Conservation (phyloP, 2,329 filamentous ascomycete genomes). For the Fusarium concolor region DNA sequence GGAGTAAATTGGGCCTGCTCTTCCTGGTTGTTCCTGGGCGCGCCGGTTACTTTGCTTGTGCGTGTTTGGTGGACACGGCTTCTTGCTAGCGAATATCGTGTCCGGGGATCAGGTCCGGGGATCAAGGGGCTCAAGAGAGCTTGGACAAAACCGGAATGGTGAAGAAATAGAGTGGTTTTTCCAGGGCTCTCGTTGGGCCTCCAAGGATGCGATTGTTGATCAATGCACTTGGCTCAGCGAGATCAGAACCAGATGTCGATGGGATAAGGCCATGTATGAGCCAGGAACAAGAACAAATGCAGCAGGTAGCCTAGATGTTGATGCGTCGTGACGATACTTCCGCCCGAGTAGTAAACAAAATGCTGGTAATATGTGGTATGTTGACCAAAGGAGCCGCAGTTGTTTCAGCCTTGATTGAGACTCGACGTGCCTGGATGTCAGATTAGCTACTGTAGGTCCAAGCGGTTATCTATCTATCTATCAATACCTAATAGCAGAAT, state of each 20-base stretch:
- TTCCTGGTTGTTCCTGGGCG: slow-evolving; percentile 29
- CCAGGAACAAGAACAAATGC: not conserved
- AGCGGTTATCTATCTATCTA: not conserved
- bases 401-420: slow-evolving; percentile 30
- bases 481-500: not conserved
- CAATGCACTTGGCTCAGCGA: not conserved
- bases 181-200: slow-evolving; percentile 16
- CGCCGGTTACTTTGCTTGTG: slow-evolving; percentile 22
- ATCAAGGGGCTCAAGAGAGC: slow-evolving; percentile 41
- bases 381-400: slow-evolving; percentile 6
- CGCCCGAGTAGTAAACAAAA: not conserved
- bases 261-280: not conserved
- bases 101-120: slow-evolving; percentile 38
- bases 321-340: not conserved
- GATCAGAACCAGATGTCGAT: not conserved
- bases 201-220: slow-evolving; percentile 25
- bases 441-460: slow-evolving; percentile 9
- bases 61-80: slow-evolving; percentile 36
- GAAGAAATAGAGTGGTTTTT: slow-evolving; percentile 22
- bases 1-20: slow-evolving; percentile 37
- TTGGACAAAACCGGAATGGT: slow-evolving; percentile 41
- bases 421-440: slow-evolving; percentile 18
- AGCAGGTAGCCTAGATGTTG: not conserved
- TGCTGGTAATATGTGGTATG: not conserved
- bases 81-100: slow-evolving; percentile 29